A percentile compares a stretch with the other conserved stretches of the same genome.
Evolutionary conservation across 2,329 filamentous ascomycete species (phyloP).

Genomic region (Ceratocystis ficicola): DNA sequence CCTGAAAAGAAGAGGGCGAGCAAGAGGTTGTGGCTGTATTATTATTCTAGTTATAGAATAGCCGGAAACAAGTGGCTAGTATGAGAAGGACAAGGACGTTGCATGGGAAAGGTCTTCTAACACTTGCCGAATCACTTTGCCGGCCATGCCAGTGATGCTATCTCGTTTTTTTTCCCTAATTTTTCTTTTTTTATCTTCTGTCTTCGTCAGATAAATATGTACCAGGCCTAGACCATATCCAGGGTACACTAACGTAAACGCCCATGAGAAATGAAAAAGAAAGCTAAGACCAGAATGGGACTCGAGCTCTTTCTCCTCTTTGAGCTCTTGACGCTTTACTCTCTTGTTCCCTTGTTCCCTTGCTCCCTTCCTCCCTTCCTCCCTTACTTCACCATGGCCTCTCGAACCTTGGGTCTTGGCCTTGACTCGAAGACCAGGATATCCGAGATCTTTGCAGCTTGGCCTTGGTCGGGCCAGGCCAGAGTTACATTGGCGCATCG

Average conservation of each 20-base stretch:
- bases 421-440: constrained; percentile 7
- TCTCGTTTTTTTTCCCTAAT: neutral
- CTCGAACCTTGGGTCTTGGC: neutral
- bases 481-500: constrained; percentile 10
- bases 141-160: neutral
- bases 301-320: neutral
- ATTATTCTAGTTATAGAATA: neutral
- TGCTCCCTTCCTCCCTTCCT: too few species aligned
- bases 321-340: neutral
- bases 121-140: neutral
- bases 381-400: too few species aligned
- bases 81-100: neutral
- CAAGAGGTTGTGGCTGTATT: too few species aligned
- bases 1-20: neutral
- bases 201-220: neutral
- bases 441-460: constrained; percentile 9
- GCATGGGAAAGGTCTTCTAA: neutral
- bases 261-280: neutral
- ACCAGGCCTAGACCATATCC: neutral
- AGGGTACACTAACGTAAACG: neutral
- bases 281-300: neutral
- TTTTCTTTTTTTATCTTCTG: neutral
- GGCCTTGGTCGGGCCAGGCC: neutral
- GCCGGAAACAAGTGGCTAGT: neutral
- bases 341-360: too few species aligned